phyloP scores from a whole-genome alignment of 1,139 yeast species.

The Kodamaea sp. region DNA sequence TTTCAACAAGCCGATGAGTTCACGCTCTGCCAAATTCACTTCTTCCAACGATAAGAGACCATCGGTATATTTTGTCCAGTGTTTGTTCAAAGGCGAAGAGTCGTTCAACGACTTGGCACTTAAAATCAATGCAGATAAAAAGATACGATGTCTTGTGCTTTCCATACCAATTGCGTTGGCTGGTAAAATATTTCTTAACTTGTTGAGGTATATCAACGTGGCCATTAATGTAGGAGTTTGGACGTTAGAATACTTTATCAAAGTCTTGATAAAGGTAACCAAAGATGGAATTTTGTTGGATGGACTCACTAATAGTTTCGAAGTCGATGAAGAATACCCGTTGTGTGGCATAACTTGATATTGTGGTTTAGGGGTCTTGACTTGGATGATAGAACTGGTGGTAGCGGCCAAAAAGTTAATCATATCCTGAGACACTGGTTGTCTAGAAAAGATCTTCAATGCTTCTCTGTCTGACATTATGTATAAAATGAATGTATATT shows the following conservation, averaged over 20 bases:
- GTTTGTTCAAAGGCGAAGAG: constrained; percentile 89
- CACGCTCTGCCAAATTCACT: constrained; percentile 89
- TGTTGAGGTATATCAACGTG: constrained; percentile 73
- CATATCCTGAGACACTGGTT: constrained; percentile 78
- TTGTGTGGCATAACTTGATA: constrained; percentile 14
- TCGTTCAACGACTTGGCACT: constrained; percentile 92
- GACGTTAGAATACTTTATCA: constrained; percentile 80
- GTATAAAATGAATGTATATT: constrained; percentile 1
- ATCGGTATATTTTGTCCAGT: constrained; percentile 90
- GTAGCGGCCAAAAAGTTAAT: constrained; percentile 74
- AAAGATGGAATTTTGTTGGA: constrained; percentile 32
- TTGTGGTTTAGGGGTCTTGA: constrained; percentile 30
- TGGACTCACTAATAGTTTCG: constrained; percentile 23
- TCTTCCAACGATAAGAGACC: constrained; percentile 74
- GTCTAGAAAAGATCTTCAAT: constrained; percentile 67
- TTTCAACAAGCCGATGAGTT: constrained; percentile 71
- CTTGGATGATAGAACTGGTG: constrained; percentile 72
- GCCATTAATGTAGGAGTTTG: constrained; percentile 96
- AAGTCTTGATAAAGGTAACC: constrained; percentile 61
- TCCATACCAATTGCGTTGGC: constrained; percentile 90
- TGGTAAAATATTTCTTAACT: constrained; percentile 74
- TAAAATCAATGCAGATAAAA: constrained; percentile 79
- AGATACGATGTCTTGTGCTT: constrained; percentile 89
- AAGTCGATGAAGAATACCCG: constrained; percentile 6
- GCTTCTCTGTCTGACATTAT: constrained; percentile 55